Percentiles rank a stretch among this genome's conserved stretches.
Evolutionary conservation across 345 rosid species (phyloP).

Genomic region (Noccaea bulbosa): DNA sequence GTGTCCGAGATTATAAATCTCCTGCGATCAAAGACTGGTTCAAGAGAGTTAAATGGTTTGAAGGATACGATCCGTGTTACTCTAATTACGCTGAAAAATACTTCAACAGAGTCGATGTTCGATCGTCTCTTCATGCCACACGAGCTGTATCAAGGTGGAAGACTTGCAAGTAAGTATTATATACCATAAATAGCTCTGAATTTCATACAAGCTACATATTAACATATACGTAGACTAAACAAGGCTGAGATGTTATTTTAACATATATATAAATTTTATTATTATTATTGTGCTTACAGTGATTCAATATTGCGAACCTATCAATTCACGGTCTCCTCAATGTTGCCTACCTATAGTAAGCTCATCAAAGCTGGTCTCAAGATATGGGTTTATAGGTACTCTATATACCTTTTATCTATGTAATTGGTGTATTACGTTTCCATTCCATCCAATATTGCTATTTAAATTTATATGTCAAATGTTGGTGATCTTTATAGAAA

Average conservation of each 20-base stretch:
- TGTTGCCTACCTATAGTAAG: slow-evolving; percentile 60
- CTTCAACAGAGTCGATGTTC: slow-evolving; percentile 61
- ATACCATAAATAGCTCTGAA: background rate
- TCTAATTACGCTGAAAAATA: slow-evolving; percentile 47
- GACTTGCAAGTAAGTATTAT: slow-evolving; percentile 55
- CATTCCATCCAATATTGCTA: background rate
- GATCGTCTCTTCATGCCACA: slow-evolving; percentile 54
- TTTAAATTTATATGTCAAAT: background rate
- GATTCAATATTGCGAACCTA: slow-evolving; percentile 45
- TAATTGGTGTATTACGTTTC: background rate
- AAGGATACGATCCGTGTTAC: slow-evolving; percentile 65
- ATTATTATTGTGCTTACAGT: slow-evolving; percentile 27
- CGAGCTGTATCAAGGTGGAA: slow-evolving; percentile 47
- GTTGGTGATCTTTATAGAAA: background rate
- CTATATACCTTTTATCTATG: background rate
- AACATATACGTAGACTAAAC: background rate
- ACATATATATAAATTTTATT: background rate
- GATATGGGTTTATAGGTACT: slow-evolving; percentile 71
- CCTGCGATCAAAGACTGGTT: slow-evolving; percentile 31
- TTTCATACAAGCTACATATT: background rate
- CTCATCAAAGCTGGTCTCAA: slow-evolving; percentile 65
- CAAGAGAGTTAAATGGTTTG: slow-evolving; percentile 51
- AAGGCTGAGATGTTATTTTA: background rate
- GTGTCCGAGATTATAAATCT: slow-evolving; percentile 23
- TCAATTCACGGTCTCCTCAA: slow-evolving; percentile 47